These are phyloP conservation scores for Blastomyces gilchristii DNA, from an alignment of 2,329 filamentous ascomycete genomes.

Conservation along the genomic window DNA sequence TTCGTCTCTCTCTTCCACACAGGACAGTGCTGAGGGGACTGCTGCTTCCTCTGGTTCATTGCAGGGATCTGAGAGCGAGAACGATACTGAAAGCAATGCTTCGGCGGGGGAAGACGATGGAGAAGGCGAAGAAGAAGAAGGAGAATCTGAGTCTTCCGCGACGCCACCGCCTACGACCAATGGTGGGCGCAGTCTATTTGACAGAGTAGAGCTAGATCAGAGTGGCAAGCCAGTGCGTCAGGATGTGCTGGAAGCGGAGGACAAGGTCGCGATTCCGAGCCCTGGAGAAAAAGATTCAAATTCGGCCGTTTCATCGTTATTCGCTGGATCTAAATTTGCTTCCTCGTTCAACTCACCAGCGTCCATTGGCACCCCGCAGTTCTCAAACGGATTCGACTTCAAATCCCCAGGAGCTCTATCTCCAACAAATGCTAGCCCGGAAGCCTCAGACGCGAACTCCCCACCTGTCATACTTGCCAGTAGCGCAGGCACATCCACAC, in stretches of 20 bases:
- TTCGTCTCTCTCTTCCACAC: neutral
- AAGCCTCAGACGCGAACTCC: slow-evolving; percentile 2
- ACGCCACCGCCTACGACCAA: slow-evolving; percentile 13
- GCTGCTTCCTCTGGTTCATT: neutral
- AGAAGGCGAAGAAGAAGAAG: neutral
- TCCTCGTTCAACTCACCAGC: slow-evolving; percentile 21
- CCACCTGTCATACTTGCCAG: slow-evolving; percentile 16
- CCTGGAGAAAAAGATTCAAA: slow-evolving; percentile 14
- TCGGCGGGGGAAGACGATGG: neutral
- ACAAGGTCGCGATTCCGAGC: slow-evolving; percentile 1
- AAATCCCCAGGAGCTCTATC: slow-evolving; percentile 16
- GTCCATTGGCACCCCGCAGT: slow-evolving; percentile 20
- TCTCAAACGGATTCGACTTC: slow-evolving; percentile 13
- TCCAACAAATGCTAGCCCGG: slow-evolving; percentile 10
- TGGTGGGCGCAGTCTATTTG: slow-evolving; percentile 28
- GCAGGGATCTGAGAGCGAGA: slow-evolving; percentile 15
- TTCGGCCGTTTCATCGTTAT: slow-evolving; percentile 17
- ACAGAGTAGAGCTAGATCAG: slow-evolving; percentile 23
- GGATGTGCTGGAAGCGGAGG: slow-evolving; percentile 8
- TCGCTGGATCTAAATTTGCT: slow-evolving; percentile 20
- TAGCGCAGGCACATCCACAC: slow-evolving; percentile 2
- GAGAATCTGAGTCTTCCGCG: slow-evolving; percentile 13
- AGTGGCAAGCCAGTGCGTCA: slow-evolving; percentile 22
- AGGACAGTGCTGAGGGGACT: neutral
- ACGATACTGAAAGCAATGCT: slow-evolving; percentile 20